Conservation (phyloP, 1,284 basidiomycete species). For the Sporisorium reilianum region DNA sequence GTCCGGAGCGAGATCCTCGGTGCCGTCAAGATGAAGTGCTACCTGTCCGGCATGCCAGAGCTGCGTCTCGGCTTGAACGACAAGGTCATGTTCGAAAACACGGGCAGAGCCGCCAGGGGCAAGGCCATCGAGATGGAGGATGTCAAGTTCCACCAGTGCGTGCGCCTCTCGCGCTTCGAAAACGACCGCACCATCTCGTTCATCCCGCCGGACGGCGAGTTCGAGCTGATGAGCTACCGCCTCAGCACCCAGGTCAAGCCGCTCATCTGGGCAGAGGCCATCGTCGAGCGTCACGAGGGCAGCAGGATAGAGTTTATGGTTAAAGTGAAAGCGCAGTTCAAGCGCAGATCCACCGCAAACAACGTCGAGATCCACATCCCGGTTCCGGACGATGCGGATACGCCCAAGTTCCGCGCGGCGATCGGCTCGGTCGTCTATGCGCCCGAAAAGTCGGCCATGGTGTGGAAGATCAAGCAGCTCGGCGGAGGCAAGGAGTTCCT, state of each 20-base stretch:
- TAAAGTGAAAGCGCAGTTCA: slow-evolving; percentile 98
- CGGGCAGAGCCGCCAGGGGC: slow-evolving; percentile 91
- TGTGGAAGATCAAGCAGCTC: slow-evolving; percentile 70
- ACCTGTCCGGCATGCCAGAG: slow-evolving; percentile 98
- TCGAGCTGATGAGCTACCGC: slow-evolving; percentile 97
- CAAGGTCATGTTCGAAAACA: slow-evolving; percentile 99
- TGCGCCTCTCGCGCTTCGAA: slow-evolving; percentile 98
- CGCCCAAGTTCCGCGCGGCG: slow-evolving; percentile 84
- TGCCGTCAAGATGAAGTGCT: slow-evolving; percentile 99
- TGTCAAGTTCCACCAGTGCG: slow-evolving; percentile 99
- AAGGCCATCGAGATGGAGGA: slow-evolving; percentile 99
- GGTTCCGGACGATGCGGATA: slow-evolving; percentile 98
- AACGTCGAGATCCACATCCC: slow-evolving; percentile 98
- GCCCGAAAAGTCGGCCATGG: slow-evolving; percentile 68
- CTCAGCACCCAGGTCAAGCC: slow-evolving; percentile 97
- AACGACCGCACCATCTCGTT: slow-evolving; percentile 99
- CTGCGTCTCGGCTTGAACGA: slow-evolving; percentile 95
- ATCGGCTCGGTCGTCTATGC: slow-evolving; percentile 67
- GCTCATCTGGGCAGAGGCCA: slow-evolving; percentile 96
- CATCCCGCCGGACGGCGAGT: slow-evolving; percentile 98
- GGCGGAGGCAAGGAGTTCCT: slow-evolving; percentile 68
- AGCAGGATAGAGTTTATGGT: slow-evolving; percentile 97
- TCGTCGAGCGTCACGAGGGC: slow-evolving; percentile 93
- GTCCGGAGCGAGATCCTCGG: slow-evolving; percentile 97
- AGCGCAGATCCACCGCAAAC: slow-evolving; percentile 93